Conservation (phyloP, 495 filamentous ascomycete genomes). For the Penicillium arizonense region DNA sequence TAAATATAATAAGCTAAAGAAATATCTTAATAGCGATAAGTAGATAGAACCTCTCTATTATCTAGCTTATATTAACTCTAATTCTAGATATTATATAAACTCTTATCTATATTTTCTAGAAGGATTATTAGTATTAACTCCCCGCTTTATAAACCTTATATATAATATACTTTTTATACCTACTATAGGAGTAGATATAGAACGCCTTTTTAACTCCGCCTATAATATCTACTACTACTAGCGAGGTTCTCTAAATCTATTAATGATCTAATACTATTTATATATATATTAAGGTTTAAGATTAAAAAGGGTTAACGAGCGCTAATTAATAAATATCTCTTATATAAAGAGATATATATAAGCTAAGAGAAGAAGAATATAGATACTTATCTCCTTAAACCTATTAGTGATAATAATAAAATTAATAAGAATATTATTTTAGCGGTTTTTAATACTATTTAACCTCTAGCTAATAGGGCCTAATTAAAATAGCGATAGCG, state of each 20-base stretch:
- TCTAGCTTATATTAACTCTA: neutral
- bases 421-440: neutral
- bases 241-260: neutral
- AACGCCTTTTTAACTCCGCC: no score
- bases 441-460: no score
- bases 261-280: slow-evolving; percentile 8
- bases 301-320: slow-evolving; percentile 1
- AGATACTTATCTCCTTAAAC: neutral
- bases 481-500: neutral
- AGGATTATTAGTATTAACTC: neutral
- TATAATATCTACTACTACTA: neutral
- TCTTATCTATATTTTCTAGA: slow-evolving; percentile 1
- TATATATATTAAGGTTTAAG: slow-evolving; percentile 7
- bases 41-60: neutral
- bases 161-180: neutral
- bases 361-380: neutral
- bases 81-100: neutral
- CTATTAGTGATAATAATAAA: slow-evolving; percentile 5
- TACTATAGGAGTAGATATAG: no score
- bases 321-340: slow-evolving; percentile 2
- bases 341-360: slow-evolving; percentile 1
- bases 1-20: slow-evolving; percentile 1
- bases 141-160: neutral
- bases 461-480: neutral
- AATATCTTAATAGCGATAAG: slow-evolving; percentile 2